Conservation (phyloP, 208 protist genomes). For the Trypanosoma avium region DNA sequence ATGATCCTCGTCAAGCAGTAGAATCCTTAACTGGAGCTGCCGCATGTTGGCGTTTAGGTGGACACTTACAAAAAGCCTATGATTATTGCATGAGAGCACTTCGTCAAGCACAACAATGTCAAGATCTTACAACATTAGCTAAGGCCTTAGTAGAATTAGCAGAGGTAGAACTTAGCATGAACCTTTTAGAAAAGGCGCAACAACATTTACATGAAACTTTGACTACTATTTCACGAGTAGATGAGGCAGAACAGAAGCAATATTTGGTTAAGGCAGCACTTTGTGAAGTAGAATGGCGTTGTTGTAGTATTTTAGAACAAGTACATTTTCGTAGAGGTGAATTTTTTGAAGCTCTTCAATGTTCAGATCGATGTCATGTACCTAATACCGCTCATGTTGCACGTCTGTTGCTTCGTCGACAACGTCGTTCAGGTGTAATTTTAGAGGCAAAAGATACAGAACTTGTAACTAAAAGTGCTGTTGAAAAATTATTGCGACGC, state of each 20-base stretch:
- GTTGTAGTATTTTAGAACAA: slow-evolving; percentile 41
- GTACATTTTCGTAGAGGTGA: slow-evolving; percentile 27
- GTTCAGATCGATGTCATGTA: slow-evolving; percentile 41
- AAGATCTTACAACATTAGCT: slow-evolving; percentile 35
- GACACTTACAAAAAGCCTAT: slow-evolving; percentile 36
- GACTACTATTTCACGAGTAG: slow-evolving; percentile 34
- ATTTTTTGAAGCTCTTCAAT: slow-evolving; percentile 35
- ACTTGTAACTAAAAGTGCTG: slow-evolving; percentile 25
- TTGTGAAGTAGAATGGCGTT: slow-evolving; percentile 63
- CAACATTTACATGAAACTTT: slow-evolving; percentile 38
- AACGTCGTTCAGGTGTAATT: slow-evolving; percentile 7
- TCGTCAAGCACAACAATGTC: slow-evolving; percentile 25
- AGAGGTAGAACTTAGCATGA: slow-evolving; percentile 36
- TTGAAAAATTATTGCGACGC: slow-evolving; percentile 30
- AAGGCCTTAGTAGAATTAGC: slow-evolving; percentile 52
- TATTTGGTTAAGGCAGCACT: slow-evolving; percentile 57
- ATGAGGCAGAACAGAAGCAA: slow-evolving; percentile 42
- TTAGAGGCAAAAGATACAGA: slow-evolving; percentile 3
- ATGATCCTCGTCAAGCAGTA: slow-evolving; percentile 49
- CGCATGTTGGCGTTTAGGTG: slow-evolving; percentile 31
- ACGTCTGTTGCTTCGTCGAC: slow-evolving; percentile 34
- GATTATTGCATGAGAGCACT: slow-evolving; percentile 24
- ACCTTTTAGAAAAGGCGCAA: slow-evolving; percentile 22
- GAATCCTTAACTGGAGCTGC: slow-evolving; percentile 50
- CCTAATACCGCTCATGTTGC: slow-evolving; percentile 48